Evolutionary conservation across 805 yeast species (phyloP), one percentile per base, ranked within the genome.

Genomic region (Blastobotrys terrestris): DNA sequence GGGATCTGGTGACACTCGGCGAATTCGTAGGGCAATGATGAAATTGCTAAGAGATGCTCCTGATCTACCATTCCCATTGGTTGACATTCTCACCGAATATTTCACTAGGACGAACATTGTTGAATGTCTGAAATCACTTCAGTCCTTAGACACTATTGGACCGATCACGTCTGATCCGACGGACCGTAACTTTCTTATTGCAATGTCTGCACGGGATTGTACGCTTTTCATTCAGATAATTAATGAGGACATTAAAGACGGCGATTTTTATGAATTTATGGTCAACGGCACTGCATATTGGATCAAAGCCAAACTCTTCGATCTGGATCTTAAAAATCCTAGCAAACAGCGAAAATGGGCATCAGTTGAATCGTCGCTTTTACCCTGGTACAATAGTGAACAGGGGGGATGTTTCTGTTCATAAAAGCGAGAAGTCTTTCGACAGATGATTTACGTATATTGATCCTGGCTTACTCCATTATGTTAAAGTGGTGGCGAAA

Each of bases 151-250:
- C 59, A 58, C 31, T 64, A 61, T 54, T 60, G 71, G 54, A 44
- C 49, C 56, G n/a, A 55, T 62, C 19, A 45, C 18, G 40, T 39
- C 51, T 11, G 57, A 63, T 4, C 72, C 70, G 51, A 74, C 76
- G 2, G 69, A 69, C 56, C 67, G 65, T 6, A 69, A 67, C 45
- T 64, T 79, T 44, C 66, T 74, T 11, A 57, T 74, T 31, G 76
- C 77, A 3, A 81, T 81, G 85, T 71, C 84, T 0, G 63, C 76
- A 31, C 68, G 86, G 39, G 86, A 81, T 61, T 81, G 81, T 22
- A 80, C 84, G 0, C 59, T 81, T 15, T 74, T 80, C 49, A 57
- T 79, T 15, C 74, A 75, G 49, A 67, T 76, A 50, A 45, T n/a
- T 11, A 71, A 67, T 49, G 65, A 64, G 53, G 22, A 21, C 16